phyloP scores from a whole-genome alignment of 2,329 filamentous ascomycete species.

The Aureobasidium sp. region DNA sequence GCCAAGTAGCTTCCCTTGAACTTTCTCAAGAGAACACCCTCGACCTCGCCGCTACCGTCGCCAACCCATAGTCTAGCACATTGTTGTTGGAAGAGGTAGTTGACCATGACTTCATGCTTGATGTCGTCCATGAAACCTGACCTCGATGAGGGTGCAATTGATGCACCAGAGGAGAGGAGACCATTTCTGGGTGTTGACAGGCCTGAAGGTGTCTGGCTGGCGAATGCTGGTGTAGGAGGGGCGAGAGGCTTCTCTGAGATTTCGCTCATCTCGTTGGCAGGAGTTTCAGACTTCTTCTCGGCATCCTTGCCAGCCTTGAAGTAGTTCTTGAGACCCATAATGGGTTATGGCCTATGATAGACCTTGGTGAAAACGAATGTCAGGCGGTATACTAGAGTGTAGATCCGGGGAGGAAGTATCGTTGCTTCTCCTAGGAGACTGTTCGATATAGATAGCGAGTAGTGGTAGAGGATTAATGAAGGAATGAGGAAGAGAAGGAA shows the following conservation, averaged over 20 bases:
- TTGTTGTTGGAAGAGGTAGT: constrained; percentile 74
- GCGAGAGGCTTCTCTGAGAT: constrained; percentile 31
- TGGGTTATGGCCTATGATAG: not conserved
- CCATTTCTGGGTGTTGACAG: constrained; percentile 33
- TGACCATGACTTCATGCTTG: constrained; percentile 76
- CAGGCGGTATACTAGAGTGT: not conserved
- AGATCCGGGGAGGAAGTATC: constrained; percentile 1
- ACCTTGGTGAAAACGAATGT: constrained; percentile 5
- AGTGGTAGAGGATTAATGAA: not conserved
- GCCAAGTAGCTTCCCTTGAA: constrained; percentile 61
- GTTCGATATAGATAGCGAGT: not conserved
- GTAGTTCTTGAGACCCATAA: constrained; percentile 55
- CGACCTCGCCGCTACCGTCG: constrained; percentile 57
- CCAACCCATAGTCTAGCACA: constrained; percentile 66
- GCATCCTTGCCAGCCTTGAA: constrained; percentile 49
- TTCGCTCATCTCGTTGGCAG: constrained; percentile 15
- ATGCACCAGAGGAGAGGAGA: constrained; percentile 46
- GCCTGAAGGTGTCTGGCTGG: constrained; percentile 22
- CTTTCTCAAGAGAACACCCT: constrained; percentile 67
- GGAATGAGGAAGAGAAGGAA: not conserved
- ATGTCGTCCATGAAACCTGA: constrained; percentile 54
- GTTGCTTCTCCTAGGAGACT: not conserved
- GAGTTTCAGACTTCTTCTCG: constrained; percentile 20
- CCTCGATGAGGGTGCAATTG: constrained; percentile 27
- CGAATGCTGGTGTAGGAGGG: constrained; percentile 11